A percentile compares a stretch with the other conserved stretches of the same genome.
Evolutionary conservation across 1,139 yeast genomes (phyloP).

Genomic region (Geotrichum klebahnii): DNA sequence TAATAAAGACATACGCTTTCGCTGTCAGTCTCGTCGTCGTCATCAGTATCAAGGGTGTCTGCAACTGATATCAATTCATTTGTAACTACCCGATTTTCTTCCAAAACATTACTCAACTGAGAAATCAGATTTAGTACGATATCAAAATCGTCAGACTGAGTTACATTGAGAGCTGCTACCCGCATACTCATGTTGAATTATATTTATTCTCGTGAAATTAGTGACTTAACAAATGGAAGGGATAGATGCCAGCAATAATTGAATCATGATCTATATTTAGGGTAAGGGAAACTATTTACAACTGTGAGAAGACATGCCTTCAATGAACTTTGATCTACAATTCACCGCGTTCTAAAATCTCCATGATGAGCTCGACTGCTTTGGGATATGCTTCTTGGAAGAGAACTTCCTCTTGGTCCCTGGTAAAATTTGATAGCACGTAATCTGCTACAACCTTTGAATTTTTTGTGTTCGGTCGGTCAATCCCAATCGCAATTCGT

Average conservation of each 20-base stretch:
- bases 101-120: slow-evolving; percentile 30
- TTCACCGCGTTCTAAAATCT: slow-evolving; percentile 32
- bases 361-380: slow-evolving; percentile 41
- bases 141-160: slow-evolving; percentile 33
- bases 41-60: slow-evolving; percentile 31
- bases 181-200: slow-evolving; percentile 12
- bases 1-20: slow-evolving; percentile 11
- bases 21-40: slow-evolving; percentile 21
- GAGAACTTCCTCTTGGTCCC: slow-evolving; percentile 40
- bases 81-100: slow-evolving; percentile 30
- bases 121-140: slow-evolving; percentile 31
- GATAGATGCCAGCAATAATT: too few relatives aligned
- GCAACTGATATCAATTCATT: slow-evolving; percentile 33
- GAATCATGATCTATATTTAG: neutral
- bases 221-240: too few relatives aligned
- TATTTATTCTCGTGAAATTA: too few relatives aligned
- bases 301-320: too few relatives aligned
- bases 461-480: slow-evolving; percentile 50
- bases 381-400: slow-evolving; percentile 43
- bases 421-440: slow-evolving; percentile 51
- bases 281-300: too few relatives aligned
- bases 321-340: neutral
- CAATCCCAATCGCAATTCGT: slow-evolving; percentile 69
- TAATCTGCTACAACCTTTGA: slow-evolving; percentile 52
- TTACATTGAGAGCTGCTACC: slow-evolving; percentile 18